Percentiles rank a stretch among this genome's conserved stretches.
Conservation (phyloP, 179 eudicot species). For the Vitellaria paradoxa region DNA sequence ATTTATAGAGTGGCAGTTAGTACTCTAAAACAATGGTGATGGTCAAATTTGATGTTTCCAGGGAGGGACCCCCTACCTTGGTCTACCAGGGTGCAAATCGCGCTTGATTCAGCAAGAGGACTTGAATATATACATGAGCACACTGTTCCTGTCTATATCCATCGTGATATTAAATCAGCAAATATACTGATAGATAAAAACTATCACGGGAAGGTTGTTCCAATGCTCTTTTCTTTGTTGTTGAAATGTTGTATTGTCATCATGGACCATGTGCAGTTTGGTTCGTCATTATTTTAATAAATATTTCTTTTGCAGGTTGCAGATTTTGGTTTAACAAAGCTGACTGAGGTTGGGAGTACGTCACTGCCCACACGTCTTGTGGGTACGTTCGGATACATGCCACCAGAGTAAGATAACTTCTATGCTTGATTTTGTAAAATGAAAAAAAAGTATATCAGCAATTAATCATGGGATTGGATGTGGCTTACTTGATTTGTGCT, state of each 20-base stretch:
- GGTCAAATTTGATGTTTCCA: slow-evolving; percentile 9
- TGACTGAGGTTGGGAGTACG: slow-evolving; percentile 56
- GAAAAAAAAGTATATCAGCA: not conserved
- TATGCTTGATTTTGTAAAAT: not conserved
- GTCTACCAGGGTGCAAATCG: slow-evolving; percentile 66
- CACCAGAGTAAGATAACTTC: slow-evolving; percentile 59
- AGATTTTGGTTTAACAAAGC: slow-evolving; percentile 76
- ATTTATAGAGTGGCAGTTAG: not conserved
- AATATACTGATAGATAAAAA: slow-evolving; percentile 64
- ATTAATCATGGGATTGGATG: not conserved
- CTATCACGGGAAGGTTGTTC: slow-evolving; percentile 56
- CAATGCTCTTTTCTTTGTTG: slow-evolving; percentile 14
- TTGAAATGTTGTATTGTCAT: not conserved
- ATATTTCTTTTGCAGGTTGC: slow-evolving; percentile 49
- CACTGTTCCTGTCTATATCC: slow-evolving; percentile 68
- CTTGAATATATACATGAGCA: slow-evolving; percentile 82
- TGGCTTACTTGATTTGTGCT: not conserved
- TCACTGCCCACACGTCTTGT: slow-evolving; percentile 59
- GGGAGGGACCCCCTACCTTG: slow-evolving; percentile 53
- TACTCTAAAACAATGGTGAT: not conserved
- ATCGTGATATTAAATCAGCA: slow-evolving; percentile 74
- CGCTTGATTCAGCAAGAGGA: slow-evolving; percentile 78
- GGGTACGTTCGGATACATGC: slow-evolving; percentile 86
- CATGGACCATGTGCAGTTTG: not conserved
- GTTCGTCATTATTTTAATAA: not conserved